Evolutionary conservation across 2,329 filamentous ascomycete genomes (phyloP), one percentile per base, ranked within the genome.

Genomic region (Sclerotinia sclerotiorum): DNA sequence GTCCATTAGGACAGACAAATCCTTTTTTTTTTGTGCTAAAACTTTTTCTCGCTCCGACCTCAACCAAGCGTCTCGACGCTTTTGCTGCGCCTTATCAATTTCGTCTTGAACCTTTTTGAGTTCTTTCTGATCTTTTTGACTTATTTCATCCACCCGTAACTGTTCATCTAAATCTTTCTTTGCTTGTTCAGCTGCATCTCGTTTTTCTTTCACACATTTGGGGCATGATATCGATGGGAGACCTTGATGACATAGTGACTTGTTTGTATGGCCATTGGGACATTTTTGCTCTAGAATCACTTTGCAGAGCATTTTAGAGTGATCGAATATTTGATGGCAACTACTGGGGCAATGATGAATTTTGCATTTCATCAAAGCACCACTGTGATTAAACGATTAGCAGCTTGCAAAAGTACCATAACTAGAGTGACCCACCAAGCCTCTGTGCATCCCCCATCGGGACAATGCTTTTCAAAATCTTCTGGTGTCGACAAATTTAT

Each of bases 361-460:
- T 0, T 83, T 83, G 67, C 90, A 93, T 2, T 75, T 80, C 2
- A 92, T 79, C 1, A 76, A 73, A 0, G 73, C 78, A 1, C 80
- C 81, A 76, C 87, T 88, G 63, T 35, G 35, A 35, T 35, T 10
- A 35, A 35, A 35, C 35, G 7, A 35, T 35, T 35, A 35, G 35
- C 35, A 35, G 35, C 35, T 8, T 35, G 6, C 10, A 35, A 10
- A 32, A 35, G 7, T 35, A 35, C 35, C 35, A 35, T 10, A 35
- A 70, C 66, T 52, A 42, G 21, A 8, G 35, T 11, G 65, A 78
- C 82, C 77, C 79, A 89, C 87, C 90, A 93, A 27, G 81, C 81
- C 61, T 86, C 80, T 0, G 79, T 79, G 70, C 90, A 93, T 0
- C 91, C 91, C 5, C 91, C 90, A 74, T 93, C 89, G 0, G 90